A percentile compares a stretch with the other conserved stretches of the same genome.
Evolutionary conservation across 768 basidiomycete genomes (phyloP).

Genomic region (Kwoniella heveanensis): DNA sequence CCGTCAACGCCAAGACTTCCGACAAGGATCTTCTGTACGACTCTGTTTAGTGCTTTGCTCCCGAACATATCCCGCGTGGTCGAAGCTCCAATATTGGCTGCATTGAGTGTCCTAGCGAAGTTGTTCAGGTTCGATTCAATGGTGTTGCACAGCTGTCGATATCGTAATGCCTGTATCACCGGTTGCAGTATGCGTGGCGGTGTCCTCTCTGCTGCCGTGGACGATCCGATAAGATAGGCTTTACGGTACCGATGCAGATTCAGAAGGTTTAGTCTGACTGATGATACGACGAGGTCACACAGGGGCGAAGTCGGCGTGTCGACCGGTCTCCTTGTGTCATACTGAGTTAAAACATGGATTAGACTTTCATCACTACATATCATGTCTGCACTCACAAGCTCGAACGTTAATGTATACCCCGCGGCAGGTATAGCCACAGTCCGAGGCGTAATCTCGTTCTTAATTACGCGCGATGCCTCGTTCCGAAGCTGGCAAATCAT

Average conservation of each 20-base stretch:
- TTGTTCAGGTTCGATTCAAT: conserved; percentile 22
- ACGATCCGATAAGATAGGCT: neutral
- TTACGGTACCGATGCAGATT: conserved; percentile 40
- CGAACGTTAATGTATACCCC: conserved; percentile 29
- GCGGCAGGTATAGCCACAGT: conserved; percentile 17
- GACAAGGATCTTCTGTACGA: neutral
- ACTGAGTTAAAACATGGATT: conserved; percentile 10
- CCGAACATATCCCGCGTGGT: neutral
- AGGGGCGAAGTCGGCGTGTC: conserved; percentile 14
- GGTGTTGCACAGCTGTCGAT: conserved; percentile 10
- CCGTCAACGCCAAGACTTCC: neutral
- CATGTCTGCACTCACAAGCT: conserved; percentile 29
- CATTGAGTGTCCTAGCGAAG: conserved; percentile 21
- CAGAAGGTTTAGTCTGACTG: conserved; percentile 29
- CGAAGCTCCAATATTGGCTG: conserved; percentile 16
- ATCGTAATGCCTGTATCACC: conserved; percentile 34
- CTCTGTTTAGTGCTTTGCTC: neutral
- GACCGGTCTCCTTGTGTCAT: conserved; percentile 19
- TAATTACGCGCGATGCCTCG: conserved; percentile 17
- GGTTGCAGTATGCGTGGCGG: conserved; percentile 30
- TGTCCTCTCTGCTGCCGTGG: neutral
- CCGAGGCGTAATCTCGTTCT: conserved; percentile 17
- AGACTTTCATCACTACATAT: neutral
- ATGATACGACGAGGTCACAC: conserved; percentile 34
- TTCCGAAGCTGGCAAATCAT: conserved; percentile 26